Evolutionary conservation across 768 basidiomycete genomes (phyloP).

Genomic region (Cubamyces sp.): DNA sequence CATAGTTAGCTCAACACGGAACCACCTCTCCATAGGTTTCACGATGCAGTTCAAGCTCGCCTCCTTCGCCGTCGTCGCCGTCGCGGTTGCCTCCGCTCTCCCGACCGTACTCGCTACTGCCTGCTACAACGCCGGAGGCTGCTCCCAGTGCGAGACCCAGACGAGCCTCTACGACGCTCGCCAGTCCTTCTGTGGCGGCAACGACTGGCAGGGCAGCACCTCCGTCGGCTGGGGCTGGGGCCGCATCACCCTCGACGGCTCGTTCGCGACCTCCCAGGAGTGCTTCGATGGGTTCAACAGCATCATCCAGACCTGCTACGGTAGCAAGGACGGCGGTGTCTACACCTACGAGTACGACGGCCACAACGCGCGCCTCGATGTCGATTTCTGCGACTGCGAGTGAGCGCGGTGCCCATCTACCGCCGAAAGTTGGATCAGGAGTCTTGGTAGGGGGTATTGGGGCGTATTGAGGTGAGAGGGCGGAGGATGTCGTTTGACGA

Average conservation of each 20-base stretch:
- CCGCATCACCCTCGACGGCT: neutral
- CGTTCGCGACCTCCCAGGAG: neutral
- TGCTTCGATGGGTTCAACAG: constrained; percentile 1
- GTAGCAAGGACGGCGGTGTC: neutral
- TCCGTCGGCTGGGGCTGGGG: neutral
- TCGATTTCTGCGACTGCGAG: constrained; percentile 1
- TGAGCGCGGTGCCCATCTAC: no score
- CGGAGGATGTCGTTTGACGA: no score
- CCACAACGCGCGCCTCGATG: neutral
- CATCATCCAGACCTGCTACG: constrained; percentile 1
- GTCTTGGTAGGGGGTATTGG: no score
- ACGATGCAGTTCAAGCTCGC: no score
- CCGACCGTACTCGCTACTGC: neutral
- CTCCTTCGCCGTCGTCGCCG: no score
- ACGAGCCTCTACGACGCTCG: neutral
- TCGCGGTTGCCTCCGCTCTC: neutral
- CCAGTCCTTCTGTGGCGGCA: neutral
- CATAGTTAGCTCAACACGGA: no score
- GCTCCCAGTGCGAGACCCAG: neutral
- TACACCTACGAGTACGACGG: neutral
- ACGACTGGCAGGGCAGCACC: neutral
- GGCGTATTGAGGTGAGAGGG: no score
- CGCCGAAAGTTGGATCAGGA: no score
- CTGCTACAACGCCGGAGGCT: constrained; percentile 1
- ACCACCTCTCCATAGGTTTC: no score